Conservation (phyloP, 1,284 basidiomycete species). For the Mycosarcoma maydis region DNA sequence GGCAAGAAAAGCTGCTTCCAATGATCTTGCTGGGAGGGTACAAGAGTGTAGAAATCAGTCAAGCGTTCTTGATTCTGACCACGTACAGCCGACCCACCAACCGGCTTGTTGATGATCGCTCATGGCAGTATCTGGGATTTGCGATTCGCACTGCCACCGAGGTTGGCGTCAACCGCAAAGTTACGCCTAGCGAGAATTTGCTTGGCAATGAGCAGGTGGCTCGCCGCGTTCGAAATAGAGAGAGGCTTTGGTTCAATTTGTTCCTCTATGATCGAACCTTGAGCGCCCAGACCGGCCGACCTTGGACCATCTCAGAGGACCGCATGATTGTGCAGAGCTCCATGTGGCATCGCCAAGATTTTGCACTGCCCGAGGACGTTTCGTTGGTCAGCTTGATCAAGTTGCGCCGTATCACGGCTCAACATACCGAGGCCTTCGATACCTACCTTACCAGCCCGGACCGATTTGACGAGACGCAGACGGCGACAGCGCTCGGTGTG, state of each 20-base stretch:
- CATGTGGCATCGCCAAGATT: constrained; percentile 59
- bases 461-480: constrained; percentile 44
- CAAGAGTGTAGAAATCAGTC: constrained; percentile 60
- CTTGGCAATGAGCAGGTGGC: constrained; percentile 55
- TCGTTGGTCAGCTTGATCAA: constrained; percentile 56
- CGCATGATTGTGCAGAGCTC: constrained; percentile 49
- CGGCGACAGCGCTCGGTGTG: constrained; percentile 37
- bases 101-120: constrained; percentile 56
- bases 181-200: constrained; percentile 44
- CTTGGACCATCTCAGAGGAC: constrained; percentile 55
- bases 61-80: constrained; percentile 56
- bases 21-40: constrained; percentile 54
- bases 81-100: constrained; percentile 56
- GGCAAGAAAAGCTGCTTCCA: constrained; percentile 55
- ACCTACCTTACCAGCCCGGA: constrained; percentile 42
- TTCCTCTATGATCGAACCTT: constrained; percentile 58
- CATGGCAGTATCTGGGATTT: constrained; percentile 61
- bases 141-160: constrained; percentile 61
- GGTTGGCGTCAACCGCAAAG: constrained; percentile 55
- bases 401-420: constrained; percentile 49
- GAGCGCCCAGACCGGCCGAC: constrained; percentile 56
- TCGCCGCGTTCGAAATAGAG: constrained; percentile 52
- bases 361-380: constrained; percentile 55
- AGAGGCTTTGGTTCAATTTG: constrained; percentile 56
- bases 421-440: constrained; percentile 51